These are phyloP conservation scores for Coemansia sp. DNA, from an alignment of 192 early-diverging fungal species.

Conservation along the genomic window DNA sequence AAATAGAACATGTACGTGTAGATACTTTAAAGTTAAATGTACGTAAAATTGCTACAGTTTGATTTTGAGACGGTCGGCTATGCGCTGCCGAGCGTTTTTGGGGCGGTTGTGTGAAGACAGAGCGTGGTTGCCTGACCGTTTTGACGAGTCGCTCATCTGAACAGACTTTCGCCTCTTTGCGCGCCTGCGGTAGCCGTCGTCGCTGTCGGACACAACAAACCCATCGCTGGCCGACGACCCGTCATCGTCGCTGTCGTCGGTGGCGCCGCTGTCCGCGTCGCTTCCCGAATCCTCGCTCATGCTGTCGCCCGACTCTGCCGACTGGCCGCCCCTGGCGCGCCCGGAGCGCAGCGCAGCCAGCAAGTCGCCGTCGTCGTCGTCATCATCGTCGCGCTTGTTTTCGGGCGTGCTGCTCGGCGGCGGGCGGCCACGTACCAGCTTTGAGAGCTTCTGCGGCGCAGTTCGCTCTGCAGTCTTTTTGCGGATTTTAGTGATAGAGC, in stretches of 20 bases:
- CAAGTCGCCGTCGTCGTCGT: background rate
- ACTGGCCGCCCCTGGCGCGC: background rate
- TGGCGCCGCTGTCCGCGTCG: constrained; percentile 6
- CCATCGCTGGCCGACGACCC: constrained; percentile 11
- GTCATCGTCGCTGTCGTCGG: constrained; percentile 4
- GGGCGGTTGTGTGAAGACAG: background rate
- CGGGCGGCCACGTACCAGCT: constrained; percentile 36
- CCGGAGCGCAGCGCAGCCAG: constrained; percentile 19
- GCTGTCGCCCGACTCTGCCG: constrained; percentile 2
- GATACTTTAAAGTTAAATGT: background rate
- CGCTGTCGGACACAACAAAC: constrained; percentile 38
- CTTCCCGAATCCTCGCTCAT: background rate
- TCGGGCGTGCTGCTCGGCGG: constrained; percentile 3
- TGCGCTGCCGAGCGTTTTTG: constrained; percentile 29
- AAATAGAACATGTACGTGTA: too few relatives aligned
- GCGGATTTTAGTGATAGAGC: constrained; percentile 28
- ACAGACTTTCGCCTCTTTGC: constrained; percentile 5
- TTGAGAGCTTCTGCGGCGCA: background rate
- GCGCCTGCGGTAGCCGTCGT: constrained; percentile 1
- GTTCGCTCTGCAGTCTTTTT: constrained; percentile 17
- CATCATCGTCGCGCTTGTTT: background rate
- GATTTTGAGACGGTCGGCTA: constrained; percentile 49
- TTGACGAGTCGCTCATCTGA: background rate
- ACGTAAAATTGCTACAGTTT: constrained; percentile 25
- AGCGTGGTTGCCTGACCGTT: background rate